Percentiles rank a stretch among this genome's conserved stretches.
Evolutionary conservation across 1,284 basidiomycete genomes (phyloP).

Genomic region (Leccinum angustisporum): DNA sequence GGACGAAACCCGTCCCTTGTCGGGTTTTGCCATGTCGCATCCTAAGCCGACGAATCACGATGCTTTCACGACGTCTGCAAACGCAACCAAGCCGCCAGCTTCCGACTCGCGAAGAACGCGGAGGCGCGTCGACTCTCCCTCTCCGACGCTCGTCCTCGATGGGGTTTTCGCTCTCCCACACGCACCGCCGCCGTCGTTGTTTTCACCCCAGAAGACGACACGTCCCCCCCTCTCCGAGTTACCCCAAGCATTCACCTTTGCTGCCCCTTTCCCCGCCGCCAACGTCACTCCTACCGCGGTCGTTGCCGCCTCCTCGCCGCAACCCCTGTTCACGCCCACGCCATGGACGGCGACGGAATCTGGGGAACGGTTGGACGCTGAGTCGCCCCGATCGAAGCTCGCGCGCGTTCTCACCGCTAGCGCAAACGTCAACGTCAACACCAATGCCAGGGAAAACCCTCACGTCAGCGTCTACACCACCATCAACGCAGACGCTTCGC

Average conservation of each 20-base stretch:
- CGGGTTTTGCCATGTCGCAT: neutral
- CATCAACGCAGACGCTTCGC: neutral
- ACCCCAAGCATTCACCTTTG: neutral
- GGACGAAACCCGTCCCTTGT: neutral
- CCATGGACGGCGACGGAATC: neutral
- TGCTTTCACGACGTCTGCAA: neutral
- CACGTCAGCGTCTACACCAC: neutral
- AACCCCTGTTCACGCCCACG: neutral
- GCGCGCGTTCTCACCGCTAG: conserved; percentile 11
- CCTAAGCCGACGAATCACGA: neutral
- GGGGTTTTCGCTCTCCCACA: conserved; percentile 24
- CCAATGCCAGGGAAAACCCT: neutral
- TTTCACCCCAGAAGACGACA: neutral
- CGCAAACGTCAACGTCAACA: neutral
- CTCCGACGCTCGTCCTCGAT: conserved; percentile 22
- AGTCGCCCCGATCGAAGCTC: conserved; percentile 26
- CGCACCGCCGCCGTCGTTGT: neutral
- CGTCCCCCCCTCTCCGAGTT: conserved; percentile 2
- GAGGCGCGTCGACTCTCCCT: conserved; percentile 2
- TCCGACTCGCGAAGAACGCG: neutral
- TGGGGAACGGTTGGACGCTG: neutral
- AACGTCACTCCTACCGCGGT: neutral
- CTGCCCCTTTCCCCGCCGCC: neutral
- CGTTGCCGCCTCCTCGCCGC: neutral
- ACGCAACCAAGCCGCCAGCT: neutral